These are phyloP conservation scores for Crocinoboletus sp. DNA, from an alignment of 1,284 basidiomycete genomes.

Conservation along the genomic window DNA sequence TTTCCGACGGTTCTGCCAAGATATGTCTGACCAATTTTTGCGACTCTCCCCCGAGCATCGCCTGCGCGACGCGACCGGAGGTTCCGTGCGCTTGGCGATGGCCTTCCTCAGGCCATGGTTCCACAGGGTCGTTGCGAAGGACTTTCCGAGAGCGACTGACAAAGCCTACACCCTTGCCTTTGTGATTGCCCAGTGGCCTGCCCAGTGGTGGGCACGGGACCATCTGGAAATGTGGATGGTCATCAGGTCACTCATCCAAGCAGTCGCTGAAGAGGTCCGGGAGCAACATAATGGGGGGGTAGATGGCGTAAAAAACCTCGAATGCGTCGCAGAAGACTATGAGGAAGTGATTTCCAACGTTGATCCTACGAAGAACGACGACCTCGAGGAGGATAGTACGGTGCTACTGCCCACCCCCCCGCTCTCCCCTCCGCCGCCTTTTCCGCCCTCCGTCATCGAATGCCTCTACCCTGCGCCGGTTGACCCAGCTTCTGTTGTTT, in stretches of 20 bases:
- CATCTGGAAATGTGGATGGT: slow-evolving; percentile 56
- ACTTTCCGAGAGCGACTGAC: slow-evolving; percentile 45
- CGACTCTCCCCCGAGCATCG: slow-evolving; percentile 48
- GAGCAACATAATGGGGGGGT: slow-evolving; percentile 43
- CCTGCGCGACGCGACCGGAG: slow-evolving; percentile 59
- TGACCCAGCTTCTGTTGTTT: background rate
- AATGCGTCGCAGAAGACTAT: slow-evolving; percentile 37
- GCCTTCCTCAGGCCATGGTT: slow-evolving; percentile 66
- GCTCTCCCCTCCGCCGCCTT: slow-evolving; percentile 20
- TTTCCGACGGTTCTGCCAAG: slow-evolving; percentile 66
- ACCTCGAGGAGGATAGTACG: slow-evolving; percentile 9
- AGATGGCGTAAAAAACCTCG: slow-evolving; percentile 44
- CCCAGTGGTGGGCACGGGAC: slow-evolving; percentile 57
- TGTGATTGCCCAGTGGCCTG: slow-evolving; percentile 64
- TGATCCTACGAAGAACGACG: slow-evolving; percentile 19
- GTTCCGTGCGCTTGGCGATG: slow-evolving; percentile 61
- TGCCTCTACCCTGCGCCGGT: slow-evolving; percentile 12
- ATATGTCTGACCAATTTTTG: slow-evolving; percentile 59
- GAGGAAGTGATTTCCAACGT: slow-evolving; percentile 27
- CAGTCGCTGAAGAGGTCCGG: slow-evolving; percentile 60
- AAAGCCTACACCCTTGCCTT: slow-evolving; percentile 51
- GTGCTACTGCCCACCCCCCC: slow-evolving; percentile 26
- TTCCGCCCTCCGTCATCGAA: slow-evolving; percentile 16
- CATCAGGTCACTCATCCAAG: slow-evolving; percentile 50
- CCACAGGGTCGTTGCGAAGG: slow-evolving; percentile 44